phyloP scores from a whole-genome alignment of 2,329 filamentous ascomycete genomes.

The Ophiocordyceps unilateralis region DNA sequence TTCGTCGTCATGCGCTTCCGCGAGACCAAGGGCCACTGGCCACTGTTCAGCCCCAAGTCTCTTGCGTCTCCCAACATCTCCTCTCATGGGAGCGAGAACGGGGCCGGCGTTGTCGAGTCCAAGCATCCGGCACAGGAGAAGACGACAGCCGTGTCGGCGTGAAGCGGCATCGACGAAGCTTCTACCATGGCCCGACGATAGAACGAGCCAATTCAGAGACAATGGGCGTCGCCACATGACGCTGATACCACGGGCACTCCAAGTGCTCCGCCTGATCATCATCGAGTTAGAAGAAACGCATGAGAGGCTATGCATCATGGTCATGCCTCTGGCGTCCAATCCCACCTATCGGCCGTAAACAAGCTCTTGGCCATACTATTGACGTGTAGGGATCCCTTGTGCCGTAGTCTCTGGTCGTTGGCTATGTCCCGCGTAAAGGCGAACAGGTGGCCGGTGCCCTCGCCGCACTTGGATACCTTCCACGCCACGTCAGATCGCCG shows the following conservation, averaged over 20 bases:
- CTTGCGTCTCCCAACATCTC: slow-evolving; percentile 21
- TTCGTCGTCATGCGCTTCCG: slow-evolving; percentile 50
- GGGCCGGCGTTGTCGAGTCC: slow-evolving; percentile 3
- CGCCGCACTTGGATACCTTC: slow-evolving; percentile 8
- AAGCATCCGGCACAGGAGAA: slow-evolving; percentile 11
- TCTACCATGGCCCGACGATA: too few relatives aligned
- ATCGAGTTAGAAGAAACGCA: neutral
- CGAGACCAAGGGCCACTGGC: slow-evolving; percentile 37
- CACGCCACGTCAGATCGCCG: slow-evolving; percentile 23
- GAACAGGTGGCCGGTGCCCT: slow-evolving; percentile 15
- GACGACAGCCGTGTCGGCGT: slow-evolving; percentile 6
- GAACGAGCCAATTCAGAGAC: neutral
- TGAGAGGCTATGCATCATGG: neutral
- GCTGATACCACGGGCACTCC: neutral
- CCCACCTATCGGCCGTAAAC: slow-evolving; percentile 39
- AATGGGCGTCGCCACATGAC: neutral
- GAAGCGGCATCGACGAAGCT: neutral
- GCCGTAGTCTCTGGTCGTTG: slow-evolving; percentile 30
- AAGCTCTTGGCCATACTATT: slow-evolving; percentile 33
- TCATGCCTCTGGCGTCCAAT: slow-evolving; percentile 37
- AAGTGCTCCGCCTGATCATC: neutral
- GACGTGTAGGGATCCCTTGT: slow-evolving; percentile 29
- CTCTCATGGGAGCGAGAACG: neutral
- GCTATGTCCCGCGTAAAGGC: slow-evolving; percentile 32
- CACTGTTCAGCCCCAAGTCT: slow-evolving; percentile 10